Evolutionary conservation across 306 rosid species (phyloP).

Genomic region (Ochetophila trinervis): DNA sequence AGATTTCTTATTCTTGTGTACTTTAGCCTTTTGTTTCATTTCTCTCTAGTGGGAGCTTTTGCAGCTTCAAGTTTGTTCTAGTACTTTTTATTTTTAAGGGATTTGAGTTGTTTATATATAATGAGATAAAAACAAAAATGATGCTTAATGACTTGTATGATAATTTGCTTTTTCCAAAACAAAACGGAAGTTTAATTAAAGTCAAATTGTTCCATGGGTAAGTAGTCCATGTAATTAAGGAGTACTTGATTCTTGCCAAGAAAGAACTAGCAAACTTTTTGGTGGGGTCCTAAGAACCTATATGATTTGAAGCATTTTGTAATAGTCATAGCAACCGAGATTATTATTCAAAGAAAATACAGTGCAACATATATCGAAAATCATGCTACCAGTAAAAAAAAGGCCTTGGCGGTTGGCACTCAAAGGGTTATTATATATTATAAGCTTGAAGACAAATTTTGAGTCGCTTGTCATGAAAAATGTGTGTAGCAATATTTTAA

Average conservation of each 20-base stretch:
- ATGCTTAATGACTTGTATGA: not conserved
- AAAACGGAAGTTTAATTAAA: not conserved
- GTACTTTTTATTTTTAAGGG: too few species aligned
- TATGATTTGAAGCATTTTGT: too few species aligned
- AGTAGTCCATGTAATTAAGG: not conserved
- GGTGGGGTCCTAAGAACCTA: not conserved
- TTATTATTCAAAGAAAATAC: too few species aligned
- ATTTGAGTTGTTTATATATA: not conserved
- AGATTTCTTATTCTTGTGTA: constrained; percentile 28
- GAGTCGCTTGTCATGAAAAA: too few species aligned
- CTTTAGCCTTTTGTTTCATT: constrained; percentile 12
- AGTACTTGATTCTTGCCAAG: not conserved
- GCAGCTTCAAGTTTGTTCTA: too few species aligned
- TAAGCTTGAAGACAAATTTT: too few species aligned
- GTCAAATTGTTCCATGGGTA: constrained; percentile 10
- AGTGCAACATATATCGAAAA: too few species aligned
- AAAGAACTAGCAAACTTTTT: not conserved
- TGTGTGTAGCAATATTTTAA: not conserved
- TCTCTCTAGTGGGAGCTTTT: too few species aligned
- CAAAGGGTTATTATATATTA: too few species aligned
- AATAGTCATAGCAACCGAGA: too few species aligned
- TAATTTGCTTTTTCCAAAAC: not conserved
- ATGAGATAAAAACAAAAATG: not conserved
- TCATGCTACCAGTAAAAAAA: too few species aligned
- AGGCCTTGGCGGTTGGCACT: too few species aligned